Evolutionary conservation across 352 stramenopile genomes (phyloP), one percentile per base, ranked within the genome.

Genomic region (Elongisporangium senticosum): DNA sequence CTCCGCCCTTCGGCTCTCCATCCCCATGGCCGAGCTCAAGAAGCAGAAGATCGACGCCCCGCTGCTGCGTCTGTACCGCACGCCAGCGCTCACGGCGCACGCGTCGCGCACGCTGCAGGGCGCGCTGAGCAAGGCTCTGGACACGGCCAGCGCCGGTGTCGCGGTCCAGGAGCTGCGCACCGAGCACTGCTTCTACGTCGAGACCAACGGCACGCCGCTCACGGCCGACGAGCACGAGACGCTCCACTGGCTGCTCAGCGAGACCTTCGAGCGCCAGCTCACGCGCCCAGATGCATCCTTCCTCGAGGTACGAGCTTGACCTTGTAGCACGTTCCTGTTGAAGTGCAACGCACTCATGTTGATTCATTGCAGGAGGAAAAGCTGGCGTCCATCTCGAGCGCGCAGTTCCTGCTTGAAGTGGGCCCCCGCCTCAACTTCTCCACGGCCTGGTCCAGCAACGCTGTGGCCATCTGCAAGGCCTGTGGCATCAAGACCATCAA

Each of bases 401-500:
- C 57, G 17, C 71, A 79, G 55, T 95, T 68, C 69, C 67, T 98
- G 4, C 68, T 99, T 0, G 97, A 99, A 73, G 96, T 99, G 56
- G 98, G 98, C 15, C 97, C 98, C 22, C 96, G 98, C 17, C 93
- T 99, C 80, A 98, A 95, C 56, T 99, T 99, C 70, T 97, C 94
- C 14, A 98, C 96, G 11, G 95, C 98, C 7, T 99, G 97, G 82
- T 99, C 93, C 49, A 98, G 94, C 39, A 99, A 99, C 71, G 97
- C 97, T 21, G 89, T 98, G 5, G 93, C 91, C 58, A 99, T 99
- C 67, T 99, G 92, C 72, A 72, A 96, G 33, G 90, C 93, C 0
- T 99, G 94, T 62, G 94, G 94, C 48, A 68, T 99, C 24, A 67
- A 72, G 5, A 62, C 71, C 21, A 79, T 99, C 60, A 89, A 86